Percentiles rank a stretch among this genome's conserved stretches.
Conservation (phyloP, 129 eudicot genomes). For the Artemisia annua region DNA sequence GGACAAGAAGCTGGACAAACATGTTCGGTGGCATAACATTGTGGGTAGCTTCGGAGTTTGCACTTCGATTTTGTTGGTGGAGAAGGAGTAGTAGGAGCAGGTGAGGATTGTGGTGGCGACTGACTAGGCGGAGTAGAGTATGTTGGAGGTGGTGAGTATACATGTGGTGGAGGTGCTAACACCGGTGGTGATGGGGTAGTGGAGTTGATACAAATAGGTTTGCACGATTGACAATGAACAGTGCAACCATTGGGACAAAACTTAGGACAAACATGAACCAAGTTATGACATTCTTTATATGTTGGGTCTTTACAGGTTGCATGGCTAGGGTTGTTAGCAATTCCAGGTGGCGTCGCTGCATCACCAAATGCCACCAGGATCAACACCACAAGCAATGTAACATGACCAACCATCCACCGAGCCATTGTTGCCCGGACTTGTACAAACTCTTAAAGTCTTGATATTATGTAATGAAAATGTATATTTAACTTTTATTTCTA, state of each 20-base stretch:
- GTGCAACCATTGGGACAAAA: constrained; percentile 63
- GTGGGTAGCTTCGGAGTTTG: constrained; percentile 45
- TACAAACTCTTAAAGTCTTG: neutral
- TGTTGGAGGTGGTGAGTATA: too few relatives aligned
- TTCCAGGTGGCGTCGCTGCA: constrained; percentile 60
- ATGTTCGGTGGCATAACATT: constrained; percentile 53
- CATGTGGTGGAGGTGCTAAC: constrained; percentile 5
- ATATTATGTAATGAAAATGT: neutral
- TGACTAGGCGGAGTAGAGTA: too few relatives aligned
- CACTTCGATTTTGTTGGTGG: constrained; percentile 45
- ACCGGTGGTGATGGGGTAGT: constrained; percentile 33
- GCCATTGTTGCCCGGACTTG: constrained; percentile 30
- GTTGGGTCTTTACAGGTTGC: constrained; percentile 40
- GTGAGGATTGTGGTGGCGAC: too few relatives aligned
- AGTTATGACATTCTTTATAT: constrained; percentile 55
- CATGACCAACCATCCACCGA: constrained; percentile 21
- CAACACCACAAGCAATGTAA: constrained; percentile 34
- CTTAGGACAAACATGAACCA: constrained; percentile 76
- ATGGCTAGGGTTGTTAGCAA: constrained; percentile 56
- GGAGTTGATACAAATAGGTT: constrained; percentile 49
- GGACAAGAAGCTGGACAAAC: constrained; percentile 63
- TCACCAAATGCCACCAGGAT: constrained; percentile 30
- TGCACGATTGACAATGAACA: constrained; percentile 64
- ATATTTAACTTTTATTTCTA: neutral
- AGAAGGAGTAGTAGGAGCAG: neutral